Percentiles rank a stretch among this genome's conserved stretches.
These are phyloP conservation scores for Penicillium simplicissimum DNA, from an alignment of 495 filamentous ascomycete genomes.

Conservation along the genomic window DNA sequence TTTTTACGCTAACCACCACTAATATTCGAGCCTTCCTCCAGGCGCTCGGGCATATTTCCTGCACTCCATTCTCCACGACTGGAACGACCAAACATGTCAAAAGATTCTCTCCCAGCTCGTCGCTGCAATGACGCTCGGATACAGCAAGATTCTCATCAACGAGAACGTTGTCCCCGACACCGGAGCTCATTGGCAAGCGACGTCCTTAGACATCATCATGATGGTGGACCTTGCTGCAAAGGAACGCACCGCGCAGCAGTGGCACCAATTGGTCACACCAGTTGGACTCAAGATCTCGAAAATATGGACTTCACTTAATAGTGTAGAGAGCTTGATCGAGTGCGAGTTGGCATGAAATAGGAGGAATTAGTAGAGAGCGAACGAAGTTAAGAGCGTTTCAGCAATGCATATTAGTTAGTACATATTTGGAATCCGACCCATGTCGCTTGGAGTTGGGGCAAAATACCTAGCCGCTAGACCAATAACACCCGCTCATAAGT, in stretches of 20 bases:
- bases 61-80: constrained; percentile 48
- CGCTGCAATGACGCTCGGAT: constrained; percentile 41
- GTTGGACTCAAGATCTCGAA: constrained; percentile 36
- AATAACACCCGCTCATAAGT: no score
- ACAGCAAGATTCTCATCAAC: constrained; percentile 40
- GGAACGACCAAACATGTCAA: constrained; percentile 42
- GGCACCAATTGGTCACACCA: constrained; percentile 34
- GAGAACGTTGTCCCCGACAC: constrained; percentile 37
- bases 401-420: no score
- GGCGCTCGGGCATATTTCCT: constrained; percentile 45
- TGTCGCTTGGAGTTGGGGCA: no score
- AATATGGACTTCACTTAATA: no score
- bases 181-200: constrained; percentile 8
- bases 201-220: constrained; percentile 35
- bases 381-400: no score
- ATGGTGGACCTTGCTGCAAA: constrained; percentile 30
- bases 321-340: no score
- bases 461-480: no score
- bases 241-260: constrained; percentile 40
- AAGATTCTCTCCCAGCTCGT: constrained; percentile 39
- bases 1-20: no score
- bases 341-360: no score
- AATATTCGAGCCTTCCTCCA: constrained; percentile 4
- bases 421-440: no score
- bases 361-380: no score